phyloP scores from a whole-genome alignment of 2,329 filamentous ascomycete genomes.

The Berkeleyomyces basicola region DNA sequence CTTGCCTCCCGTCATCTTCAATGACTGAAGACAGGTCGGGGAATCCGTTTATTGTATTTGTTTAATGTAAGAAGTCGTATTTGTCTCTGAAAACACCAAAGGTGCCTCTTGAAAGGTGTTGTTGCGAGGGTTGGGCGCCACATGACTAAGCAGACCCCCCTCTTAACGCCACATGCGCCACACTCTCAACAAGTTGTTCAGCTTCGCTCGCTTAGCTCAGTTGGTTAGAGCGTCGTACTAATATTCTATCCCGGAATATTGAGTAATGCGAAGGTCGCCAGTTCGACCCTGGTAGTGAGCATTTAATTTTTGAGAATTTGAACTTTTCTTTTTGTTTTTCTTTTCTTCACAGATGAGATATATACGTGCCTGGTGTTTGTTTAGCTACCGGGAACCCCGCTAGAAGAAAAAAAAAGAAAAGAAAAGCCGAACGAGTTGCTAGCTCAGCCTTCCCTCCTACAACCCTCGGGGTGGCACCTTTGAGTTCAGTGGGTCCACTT shows the following conservation, averaged over 20 bases:
- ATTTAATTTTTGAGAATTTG: not conserved
- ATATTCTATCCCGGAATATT: constrained; percentile 8
- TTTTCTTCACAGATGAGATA: not conserved
- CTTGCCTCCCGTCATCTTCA: too few species aligned
- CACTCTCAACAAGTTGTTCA: not conserved
- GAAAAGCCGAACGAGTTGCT: too few species aligned
- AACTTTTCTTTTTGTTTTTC: not conserved
- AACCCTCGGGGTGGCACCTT: too few species aligned
- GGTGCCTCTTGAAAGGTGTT: not conserved
- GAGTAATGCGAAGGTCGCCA: constrained; percentile 12
- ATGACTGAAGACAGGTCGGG: too few species aligned
- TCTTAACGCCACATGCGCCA: too few species aligned
- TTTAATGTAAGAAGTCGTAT: not conserved
- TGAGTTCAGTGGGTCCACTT: too few species aligned
- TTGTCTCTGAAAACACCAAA: not conserved
- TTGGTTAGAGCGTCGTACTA: constrained; percentile 14
- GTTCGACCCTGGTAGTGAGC: constrained; percentile 13
- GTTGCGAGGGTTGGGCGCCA: not conserved
- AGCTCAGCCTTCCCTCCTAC: too few species aligned
- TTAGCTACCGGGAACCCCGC: too few species aligned
- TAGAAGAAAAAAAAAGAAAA: too few species aligned
- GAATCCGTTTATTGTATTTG: too few species aligned
- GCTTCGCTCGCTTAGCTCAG: constrained; percentile 14
- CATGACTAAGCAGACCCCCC: too few species aligned
- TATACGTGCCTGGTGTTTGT: not conserved